Base-by-base conservation (phyloP, 1,139 yeast species). In the Candida sp. region DNA sequence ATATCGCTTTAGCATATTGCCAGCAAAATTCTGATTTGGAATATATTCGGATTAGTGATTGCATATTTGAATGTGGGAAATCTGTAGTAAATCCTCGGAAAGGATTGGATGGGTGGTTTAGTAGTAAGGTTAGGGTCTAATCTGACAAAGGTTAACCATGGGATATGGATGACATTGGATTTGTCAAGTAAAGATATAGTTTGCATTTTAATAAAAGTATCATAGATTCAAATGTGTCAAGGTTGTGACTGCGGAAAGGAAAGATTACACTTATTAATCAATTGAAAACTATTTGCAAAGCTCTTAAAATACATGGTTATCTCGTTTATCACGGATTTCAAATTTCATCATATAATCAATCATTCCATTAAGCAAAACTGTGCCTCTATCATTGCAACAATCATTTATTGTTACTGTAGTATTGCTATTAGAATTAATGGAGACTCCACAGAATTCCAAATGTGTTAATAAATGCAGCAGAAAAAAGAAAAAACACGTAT, bases 51-150 rank as follows among this genome's bases (percentile, higher is more conserved):
- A 70, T 81, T 19, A 67, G 70, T 50, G 50, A 57, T 40, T 64
- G 67, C 47, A 53, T 70, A 9, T 71, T 71, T 55, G 72, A 68
- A 46, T 50, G 58, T 42, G 40, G 36, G n/a, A 36, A 36, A 9
- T 45, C 43, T 36, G 33, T 49, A n/a, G 63, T 68, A 2, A 56
- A 57, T 22, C 80, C 81, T 0, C 56, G 77, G 41, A 68, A 68
- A 42, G 73, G 72, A 1, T 61, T 76, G 12, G 70, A 68, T 42
- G 49, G 60, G 19, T 73, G 81, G 79, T 76, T 76, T 50, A 67
- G 71, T 23, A 46, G 46, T 7, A 49, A 44, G 12, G 63, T 63
- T 4, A 47, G 63, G 23, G 39, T 37, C 7, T 37, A 15, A 37
- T 27, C 23, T 23, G 19, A 15, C 19, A 15, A 15, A 15, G 2